These are phyloP conservation scores for Kurtzmaniella natalensis DNA, from an alignment of 1,139 yeast species.

Conservation along the genomic window DNA sequence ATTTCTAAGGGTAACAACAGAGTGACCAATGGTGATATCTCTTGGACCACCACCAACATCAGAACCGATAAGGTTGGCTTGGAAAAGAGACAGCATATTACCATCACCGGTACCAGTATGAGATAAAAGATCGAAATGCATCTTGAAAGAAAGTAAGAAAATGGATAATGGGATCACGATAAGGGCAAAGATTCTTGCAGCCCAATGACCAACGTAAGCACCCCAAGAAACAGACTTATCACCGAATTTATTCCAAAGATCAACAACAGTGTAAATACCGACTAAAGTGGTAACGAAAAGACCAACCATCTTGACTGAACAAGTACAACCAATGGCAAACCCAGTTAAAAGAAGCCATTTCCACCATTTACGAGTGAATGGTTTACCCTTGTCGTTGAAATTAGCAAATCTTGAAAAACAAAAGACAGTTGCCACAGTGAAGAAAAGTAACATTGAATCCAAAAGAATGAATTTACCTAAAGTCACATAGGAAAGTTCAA, in stretches of 20 bases:
- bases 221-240: constrained; percentile 50
- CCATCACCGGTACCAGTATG: constrained; percentile 93
- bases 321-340: constrained; percentile 66
- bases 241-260: constrained; percentile 66
- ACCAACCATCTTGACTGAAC: constrained; percentile 87
- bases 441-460: constrained; percentile 93
- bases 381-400: constrained; percentile 41
- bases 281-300: constrained; percentile 69
- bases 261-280: constrained; percentile 72
- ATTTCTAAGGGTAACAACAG: constrained; percentile 75
- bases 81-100: constrained; percentile 94
- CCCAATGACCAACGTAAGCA: constrained; percentile 58
- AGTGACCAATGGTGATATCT: constrained; percentile 76
- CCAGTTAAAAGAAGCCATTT: constrained; percentile 84
- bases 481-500: constrained; percentile 84
- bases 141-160: constrained; percentile 61
- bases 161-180: constrained; percentile 60
- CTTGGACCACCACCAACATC: constrained; percentile 84
- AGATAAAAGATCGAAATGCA: constrained; percentile 68
- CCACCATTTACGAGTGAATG: constrained; percentile 85
- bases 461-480: constrained; percentile 87
- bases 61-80: constrained; percentile 83
- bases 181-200: constrained; percentile 55
- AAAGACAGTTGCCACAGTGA: constrained; percentile 80
- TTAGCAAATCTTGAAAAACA: constrained; percentile 78